Base-by-base conservation (phyloP, 129 eudicot species). In the Centaurea solstitialis region DNA sequence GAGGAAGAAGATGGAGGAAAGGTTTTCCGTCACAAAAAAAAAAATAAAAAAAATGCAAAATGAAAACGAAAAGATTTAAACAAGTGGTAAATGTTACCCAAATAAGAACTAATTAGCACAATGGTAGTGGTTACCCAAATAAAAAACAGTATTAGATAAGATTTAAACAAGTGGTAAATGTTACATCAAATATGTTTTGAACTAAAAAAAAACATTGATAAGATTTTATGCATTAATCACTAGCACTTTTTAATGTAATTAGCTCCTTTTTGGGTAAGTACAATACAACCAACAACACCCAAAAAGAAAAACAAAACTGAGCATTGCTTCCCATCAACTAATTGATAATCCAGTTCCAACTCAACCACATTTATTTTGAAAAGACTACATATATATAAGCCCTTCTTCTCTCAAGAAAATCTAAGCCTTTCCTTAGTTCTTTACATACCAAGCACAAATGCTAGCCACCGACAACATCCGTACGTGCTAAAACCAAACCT, bases 361-460 rank as follows among this genome's bases (percentile, higher is more conserved):
- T 2, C 5, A 68, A 17, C n/a, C 13, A 41, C 69, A 72, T 40
- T 78, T 77, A 77, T 77, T 82, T 70, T 43, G 41, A 28, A 21
- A 76, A 70, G 37, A 4, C 74, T 70, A 74, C 13, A 20, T 61
- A 7, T 0, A 20, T 68, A 41, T 71, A 82, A 40, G 68, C 72
- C n/a, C 21, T 53, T 53, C 64, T 76, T 53, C 64, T 76, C 78
- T 76, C 50, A 38, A 70, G 0, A 37, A 61, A 40, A 70, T 76
- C 80, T 53, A 75, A 76, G 15, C 72, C 43, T 22, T 57, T 57
- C 65, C 65, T 57, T n/a, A n/a, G 9, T 82, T 71, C 81, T 82
- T 82, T 82, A 82, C 86, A 81, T 64, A 64, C 68, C 68, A 64
- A 64, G 13, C 68, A 64, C 30, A 81, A 21, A 74, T 30, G 79